Conservation (phyloP, 2,329 filamentous ascomycete genomes). For the Pseudocercospora crystallina region DNA sequence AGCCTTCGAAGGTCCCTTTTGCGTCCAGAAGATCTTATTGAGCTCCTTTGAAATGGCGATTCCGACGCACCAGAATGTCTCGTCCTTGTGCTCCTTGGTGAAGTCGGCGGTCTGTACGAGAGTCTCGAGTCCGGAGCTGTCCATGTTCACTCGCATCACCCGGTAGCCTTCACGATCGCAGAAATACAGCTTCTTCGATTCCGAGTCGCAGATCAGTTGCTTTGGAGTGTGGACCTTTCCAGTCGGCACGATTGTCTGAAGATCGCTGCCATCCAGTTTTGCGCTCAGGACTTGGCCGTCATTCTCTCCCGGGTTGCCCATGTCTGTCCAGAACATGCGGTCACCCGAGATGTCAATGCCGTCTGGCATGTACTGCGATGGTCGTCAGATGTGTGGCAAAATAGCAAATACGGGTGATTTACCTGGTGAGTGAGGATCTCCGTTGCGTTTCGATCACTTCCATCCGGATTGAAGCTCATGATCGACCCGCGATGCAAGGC, state of each 20-base stretch:
- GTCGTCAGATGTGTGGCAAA: neutral
- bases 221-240: constrained; percentile 53
- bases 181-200: constrained; percentile 39
- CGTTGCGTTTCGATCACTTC: constrained; percentile 13
- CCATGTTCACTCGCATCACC: constrained; percentile 37
- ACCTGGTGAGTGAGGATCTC: constrained; percentile 23
- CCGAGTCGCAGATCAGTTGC: constrained; percentile 37
- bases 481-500: constrained; percentile 20
- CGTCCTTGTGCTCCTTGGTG: constrained; percentile 21
- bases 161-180: constrained; percentile 45
- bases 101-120: constrained; percentile 26
- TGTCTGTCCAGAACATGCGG: constrained; percentile 35
- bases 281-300: constrained; percentile 18
- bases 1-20: constrained; percentile 57
- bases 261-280: constrained; percentile 50
- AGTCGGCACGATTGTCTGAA: constrained; percentile 43
- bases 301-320: constrained; percentile 22
- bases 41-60: constrained; percentile 47
- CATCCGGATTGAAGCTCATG: constrained; percentile 17
- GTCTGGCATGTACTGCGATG: constrained; percentile 27
- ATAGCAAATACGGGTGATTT: neutral
- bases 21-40: constrained; percentile 59
- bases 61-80: constrained; percentile 46
- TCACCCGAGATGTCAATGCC: constrained; percentile 32
- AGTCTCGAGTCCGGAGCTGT: constrained; percentile 29